Evolutionary conservation across 225 moss, liverwort and hornwort genomes (phyloP).

Genomic region (Pleurozium schreberi): DNA sequence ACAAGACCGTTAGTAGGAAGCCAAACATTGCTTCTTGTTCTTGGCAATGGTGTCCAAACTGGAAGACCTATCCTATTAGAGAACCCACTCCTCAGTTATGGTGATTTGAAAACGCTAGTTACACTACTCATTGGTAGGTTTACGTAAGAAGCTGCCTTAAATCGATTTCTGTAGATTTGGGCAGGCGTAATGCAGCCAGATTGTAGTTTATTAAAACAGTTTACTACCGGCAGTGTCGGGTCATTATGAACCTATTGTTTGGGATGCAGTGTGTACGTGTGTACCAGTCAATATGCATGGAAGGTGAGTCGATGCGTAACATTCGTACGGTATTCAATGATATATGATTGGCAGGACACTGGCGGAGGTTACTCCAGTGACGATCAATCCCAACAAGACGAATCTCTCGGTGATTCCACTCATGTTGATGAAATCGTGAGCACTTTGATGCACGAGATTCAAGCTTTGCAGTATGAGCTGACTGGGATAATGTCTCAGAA

Average conservation of each 20-base stretch:
- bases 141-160: not conserved
- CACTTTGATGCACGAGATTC: slow-evolving; percentile 62
- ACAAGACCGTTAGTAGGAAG: not conserved
- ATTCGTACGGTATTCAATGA: not conserved
- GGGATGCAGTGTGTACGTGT: not conserved
- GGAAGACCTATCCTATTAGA: not conserved
- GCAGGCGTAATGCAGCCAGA: too few species aligned
- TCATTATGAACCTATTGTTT: not conserved
- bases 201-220: not conserved
- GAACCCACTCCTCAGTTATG: not conserved
- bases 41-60: not conserved
- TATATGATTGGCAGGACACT: slow-evolving; percentile 15
- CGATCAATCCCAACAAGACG: slow-evolving; percentile 27
- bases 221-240: not conserved
- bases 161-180: not conserved
- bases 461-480: slow-evolving; percentile 62
- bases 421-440: slow-evolving; percentile 52
- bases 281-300: not conserved
- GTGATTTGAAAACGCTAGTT: not conserved
- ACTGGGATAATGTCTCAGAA: slow-evolving; percentile 32
- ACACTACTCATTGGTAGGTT: not conserved
- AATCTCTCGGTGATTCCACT: slow-evolving; percentile 7
- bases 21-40: not conserved
- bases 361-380: slow-evolving; percentile 26
- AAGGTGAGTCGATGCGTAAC: not conserved